A percentile compares a stretch with the other conserved stretches of the same genome.
Conservation (phyloP, 371 early-diverging fungal genomes). For the Fennellomyces sp. region DNA sequence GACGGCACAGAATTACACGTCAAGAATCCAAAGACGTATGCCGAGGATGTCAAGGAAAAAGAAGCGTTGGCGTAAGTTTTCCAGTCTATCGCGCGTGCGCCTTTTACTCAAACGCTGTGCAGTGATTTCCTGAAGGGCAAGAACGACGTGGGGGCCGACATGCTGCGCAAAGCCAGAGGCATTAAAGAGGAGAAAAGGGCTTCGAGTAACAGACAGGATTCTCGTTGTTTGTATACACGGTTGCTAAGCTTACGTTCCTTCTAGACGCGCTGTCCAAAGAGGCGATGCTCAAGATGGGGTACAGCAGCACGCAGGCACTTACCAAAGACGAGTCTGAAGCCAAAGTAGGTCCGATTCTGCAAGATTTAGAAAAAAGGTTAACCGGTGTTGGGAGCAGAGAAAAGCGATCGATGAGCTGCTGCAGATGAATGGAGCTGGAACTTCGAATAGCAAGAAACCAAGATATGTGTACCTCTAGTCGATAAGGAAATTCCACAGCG, state of each 20-base stretch:
- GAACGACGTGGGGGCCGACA: constrained; percentile 42
- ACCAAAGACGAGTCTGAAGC: constrained; percentile 33
- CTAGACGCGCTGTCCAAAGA: constrained; percentile 30
- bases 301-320: constrained; percentile 18
- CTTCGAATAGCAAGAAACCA: constrained; percentile 29
- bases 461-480: constrained; percentile 39
- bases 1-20: constrained; percentile 20
- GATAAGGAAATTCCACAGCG: constrained; percentile 16
- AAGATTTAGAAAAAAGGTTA: constrained; percentile 2
- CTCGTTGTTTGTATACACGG: neutral
- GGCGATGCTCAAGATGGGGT: constrained; percentile 38
- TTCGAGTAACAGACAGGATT: neutral
- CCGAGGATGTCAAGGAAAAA: constrained; percentile 6
- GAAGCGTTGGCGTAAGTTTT: constrained; percentile 10
- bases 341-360: too few species aligned
- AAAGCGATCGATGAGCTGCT: constrained; percentile 31
- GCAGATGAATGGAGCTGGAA: neutral
- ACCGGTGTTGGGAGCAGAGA: constrained; percentile 19
- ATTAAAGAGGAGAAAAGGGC: constrained; percentile 33
- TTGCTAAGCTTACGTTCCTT: neutral
- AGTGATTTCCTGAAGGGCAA: constrained; percentile 40
- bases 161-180: constrained; percentile 40
- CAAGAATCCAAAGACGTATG: constrained; percentile 11
- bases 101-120: neutral
- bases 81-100: neutral